These are phyloP conservation scores for Casuarina equisetifolia DNA, from an alignment of 306 rosid species.

Conservation along the genomic window DNA sequence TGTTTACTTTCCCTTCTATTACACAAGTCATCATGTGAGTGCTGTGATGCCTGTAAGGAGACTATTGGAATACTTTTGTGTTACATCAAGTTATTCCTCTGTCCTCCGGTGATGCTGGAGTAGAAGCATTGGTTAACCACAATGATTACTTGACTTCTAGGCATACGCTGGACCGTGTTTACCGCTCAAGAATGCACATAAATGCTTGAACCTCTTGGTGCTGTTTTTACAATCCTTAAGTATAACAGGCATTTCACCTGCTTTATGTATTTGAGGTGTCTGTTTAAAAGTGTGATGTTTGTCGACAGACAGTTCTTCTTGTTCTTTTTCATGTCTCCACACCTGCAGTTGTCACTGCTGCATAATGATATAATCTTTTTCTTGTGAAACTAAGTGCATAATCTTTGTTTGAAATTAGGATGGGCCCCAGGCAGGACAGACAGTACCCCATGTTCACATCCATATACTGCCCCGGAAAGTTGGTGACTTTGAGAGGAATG, in stretches of 20 bases:
- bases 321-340: conserved; percentile 2
- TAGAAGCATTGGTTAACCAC: background rate
- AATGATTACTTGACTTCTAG: background rate
- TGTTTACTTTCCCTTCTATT: too few species aligned
- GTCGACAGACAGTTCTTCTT: background rate
- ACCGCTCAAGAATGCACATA: conserved; percentile 9
- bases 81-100: background rate
- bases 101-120: background rate
- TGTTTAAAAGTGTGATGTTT: background rate
- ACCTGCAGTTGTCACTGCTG: conserved; percentile 4
- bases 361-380: background rate
- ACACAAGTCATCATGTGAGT: too few species aligned
- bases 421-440: conserved; percentile 93
- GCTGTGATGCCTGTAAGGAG: too few species aligned
- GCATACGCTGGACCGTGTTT: conserved; percentile 6
- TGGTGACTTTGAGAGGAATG: conserved; percentile 81
- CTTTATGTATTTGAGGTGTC: background rate
- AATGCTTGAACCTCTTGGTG: background rate
- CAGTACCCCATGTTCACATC: conserved; percentile 91
- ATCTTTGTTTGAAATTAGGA: conserved; percentile 40
- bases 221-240: background rate
- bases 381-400: conserved; percentile 6
- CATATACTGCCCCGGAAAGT: conserved; percentile 74
- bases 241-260: background rate
- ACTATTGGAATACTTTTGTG: too few species aligned